These are phyloP conservation scores for Phytopythium chamaehyphon DNA, from an alignment of 352 stramenopile genomes.

Conservation along the genomic window DNA sequence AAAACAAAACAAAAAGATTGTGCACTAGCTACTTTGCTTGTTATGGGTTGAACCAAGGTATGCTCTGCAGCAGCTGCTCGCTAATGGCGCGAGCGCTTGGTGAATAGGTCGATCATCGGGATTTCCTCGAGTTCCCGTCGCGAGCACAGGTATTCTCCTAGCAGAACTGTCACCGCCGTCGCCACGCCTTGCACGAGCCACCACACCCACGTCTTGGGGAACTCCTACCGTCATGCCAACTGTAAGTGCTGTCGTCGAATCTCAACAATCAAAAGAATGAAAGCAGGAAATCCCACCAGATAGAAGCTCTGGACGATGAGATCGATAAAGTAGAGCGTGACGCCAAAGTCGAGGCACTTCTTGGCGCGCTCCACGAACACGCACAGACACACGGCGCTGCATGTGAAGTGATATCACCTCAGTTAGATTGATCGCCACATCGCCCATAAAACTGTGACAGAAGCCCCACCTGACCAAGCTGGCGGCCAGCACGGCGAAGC, in stretches of 20 bases:
- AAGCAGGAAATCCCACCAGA: slow-evolving; percentile 35
- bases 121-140: slow-evolving; percentile 86
- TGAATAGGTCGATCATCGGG: slow-evolving; percentile 84
- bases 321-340: slow-evolving; percentile 88
- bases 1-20: background rate
- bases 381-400: slow-evolving; percentile 63
- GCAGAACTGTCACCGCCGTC: slow-evolving; percentile 68
- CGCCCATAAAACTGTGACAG: background rate
- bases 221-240: slow-evolving; percentile 39
- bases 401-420: slow-evolving; percentile 2
- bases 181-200: slow-evolving; percentile 77
- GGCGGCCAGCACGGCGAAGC: slow-evolving; percentile 56
- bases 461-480: slow-evolving; percentile 39
- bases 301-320: slow-evolving; percentile 81
- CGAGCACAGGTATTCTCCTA: slow-evolving; percentile 87
- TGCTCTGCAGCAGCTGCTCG: too few relatives aligned
- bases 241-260: too few relatives aligned
- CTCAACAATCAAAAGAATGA: too few relatives aligned
- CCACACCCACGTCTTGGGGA: slow-evolving; percentile 85
- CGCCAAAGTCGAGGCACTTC: slow-evolving; percentile 89
- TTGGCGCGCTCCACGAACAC: slow-evolving; percentile 88
- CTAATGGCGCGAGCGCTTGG: slow-evolving; percentile 55
- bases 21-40: background rate
- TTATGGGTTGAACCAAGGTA: slow-evolving; percentile 1
- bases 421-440: background rate